Conservation (phyloP, 495 filamentous ascomycete genomes). For the Thermochaetoides thermophila region DNA sequence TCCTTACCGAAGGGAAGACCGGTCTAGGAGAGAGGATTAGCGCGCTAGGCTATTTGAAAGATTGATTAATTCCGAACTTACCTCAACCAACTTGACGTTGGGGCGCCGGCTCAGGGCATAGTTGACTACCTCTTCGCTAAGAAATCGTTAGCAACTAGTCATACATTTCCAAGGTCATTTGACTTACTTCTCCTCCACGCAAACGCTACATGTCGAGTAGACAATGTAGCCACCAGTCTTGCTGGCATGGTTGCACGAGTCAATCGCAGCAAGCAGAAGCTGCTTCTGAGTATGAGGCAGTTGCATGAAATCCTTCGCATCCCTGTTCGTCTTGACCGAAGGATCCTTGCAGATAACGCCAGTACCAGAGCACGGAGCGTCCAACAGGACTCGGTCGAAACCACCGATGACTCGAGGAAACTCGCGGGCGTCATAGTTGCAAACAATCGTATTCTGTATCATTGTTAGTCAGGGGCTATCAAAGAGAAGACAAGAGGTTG, state of each 20-base stretch:
- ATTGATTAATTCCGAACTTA: conserved; percentile 2
- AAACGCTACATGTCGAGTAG: conserved; percentile 63
- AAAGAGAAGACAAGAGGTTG: background rate
- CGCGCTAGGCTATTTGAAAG: background rate
- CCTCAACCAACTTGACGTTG: conserved; percentile 80
- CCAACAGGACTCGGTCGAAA: conserved; percentile 49
- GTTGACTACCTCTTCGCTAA: conserved; percentile 86
- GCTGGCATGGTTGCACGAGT: conserved; percentile 53
- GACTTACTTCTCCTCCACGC: conserved; percentile 22
- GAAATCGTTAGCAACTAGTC: conserved; percentile 48
- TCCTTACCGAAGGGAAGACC: conserved; percentile 85
- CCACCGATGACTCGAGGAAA: conserved; percentile 91
- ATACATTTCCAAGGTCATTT: background rate
- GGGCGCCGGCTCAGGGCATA: conserved; percentile 83
- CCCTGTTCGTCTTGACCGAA: conserved; percentile 93
- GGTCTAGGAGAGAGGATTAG: conserved; percentile 29
- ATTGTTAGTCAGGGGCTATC: background rate
- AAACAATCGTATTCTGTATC: conserved; percentile 66
- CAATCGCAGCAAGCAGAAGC: conserved; percentile 81
- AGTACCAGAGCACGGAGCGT: conserved; percentile 35
- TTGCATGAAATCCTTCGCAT: conserved; percentile 77
- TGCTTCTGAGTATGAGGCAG: conserved; percentile 92
- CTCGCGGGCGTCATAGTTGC: conserved; percentile 81
- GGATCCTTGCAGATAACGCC: conserved; percentile 89
- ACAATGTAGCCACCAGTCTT: conserved; percentile 88